Conservation (phyloP, 108 stramenopile species). For the Discostella stelligeroides region DNA sequence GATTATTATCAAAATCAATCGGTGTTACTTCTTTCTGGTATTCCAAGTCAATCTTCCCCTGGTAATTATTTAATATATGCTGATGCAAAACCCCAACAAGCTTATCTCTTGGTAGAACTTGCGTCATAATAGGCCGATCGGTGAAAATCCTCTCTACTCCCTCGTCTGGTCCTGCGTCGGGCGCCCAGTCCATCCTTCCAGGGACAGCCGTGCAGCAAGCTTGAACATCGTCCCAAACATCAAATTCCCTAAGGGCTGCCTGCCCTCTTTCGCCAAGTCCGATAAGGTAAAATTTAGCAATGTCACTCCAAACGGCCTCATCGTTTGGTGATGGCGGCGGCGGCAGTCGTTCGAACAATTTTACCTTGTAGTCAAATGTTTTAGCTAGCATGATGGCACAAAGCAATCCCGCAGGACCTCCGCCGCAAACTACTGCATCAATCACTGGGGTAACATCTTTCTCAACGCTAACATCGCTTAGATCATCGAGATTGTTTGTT, state of each 20-base stretch:
- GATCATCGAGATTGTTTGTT: background rate
- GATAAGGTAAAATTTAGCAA: constrained; percentile 73
- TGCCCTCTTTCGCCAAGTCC: constrained; percentile 89
- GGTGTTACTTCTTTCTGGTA: constrained; percentile 66
- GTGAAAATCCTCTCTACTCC: constrained; percentile 75
- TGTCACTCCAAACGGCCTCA: constrained; percentile 62
- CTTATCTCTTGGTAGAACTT: constrained; percentile 81
- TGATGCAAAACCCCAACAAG: constrained; percentile 73
- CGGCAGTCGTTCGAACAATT: constrained; percentile 64
- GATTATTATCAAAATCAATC: constrained; percentile 53
- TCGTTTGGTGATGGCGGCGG: constrained; percentile 66
- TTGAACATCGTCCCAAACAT: constrained; percentile 71
- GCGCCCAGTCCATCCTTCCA: constrained; percentile 86
- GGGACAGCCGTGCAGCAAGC: constrained; percentile 63
- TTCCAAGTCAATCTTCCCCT: constrained; percentile 53
- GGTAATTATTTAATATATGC: constrained; percentile 58
- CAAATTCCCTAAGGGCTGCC: constrained; percentile 67
- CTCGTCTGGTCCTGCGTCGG: constrained; percentile 60
- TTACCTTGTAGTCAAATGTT: constrained; percentile 42
- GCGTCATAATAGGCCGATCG: constrained; percentile 63
- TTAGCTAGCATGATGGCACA: constrained; percentile 68
- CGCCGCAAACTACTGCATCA: constrained; percentile 68
- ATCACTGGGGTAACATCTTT: constrained; percentile 1
- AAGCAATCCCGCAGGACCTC: constrained; percentile 74
- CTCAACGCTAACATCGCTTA: background rate